Evolutionary conservation across 2,329 filamentous ascomycete species (phyloP).

Genomic region (Exutisphaerella laricina): DNA sequence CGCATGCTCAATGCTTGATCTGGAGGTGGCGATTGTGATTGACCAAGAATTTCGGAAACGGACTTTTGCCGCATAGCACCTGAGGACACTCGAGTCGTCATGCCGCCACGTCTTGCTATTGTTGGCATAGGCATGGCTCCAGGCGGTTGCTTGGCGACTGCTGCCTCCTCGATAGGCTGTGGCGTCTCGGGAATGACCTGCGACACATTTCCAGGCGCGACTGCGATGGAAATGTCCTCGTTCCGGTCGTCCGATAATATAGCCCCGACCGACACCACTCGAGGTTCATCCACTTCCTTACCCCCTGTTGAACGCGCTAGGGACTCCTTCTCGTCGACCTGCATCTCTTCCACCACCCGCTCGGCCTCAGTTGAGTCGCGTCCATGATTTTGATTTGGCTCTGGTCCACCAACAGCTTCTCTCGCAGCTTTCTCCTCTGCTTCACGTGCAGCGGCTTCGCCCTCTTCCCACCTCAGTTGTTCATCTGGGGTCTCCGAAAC

Average conservation of each 20-base stretch:
- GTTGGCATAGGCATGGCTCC: not conserved
- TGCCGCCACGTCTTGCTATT: slow-evolving; percentile 38
- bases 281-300: not conserved
- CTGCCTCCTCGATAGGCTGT: slow-evolving; percentile 10
- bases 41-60: slow-evolving; percentile 65
- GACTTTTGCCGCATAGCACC: slow-evolving; percentile 67
- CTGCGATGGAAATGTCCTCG: slow-evolving; percentile 25
- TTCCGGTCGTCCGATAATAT: slow-evolving; percentile 3
- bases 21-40: slow-evolving; percentile 39
- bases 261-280: slow-evolving; percentile 8
- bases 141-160: slow-evolving; percentile 6
- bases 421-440: slow-evolving; percentile 41
- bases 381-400: slow-evolving; percentile 19
- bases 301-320: not conserved
- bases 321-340: slow-evolving; percentile 6
- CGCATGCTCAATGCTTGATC: slow-evolving; percentile 6
- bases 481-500: slow-evolving; percentile 52
- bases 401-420: slow-evolving; percentile 25
- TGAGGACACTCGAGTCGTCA: slow-evolving; percentile 64
- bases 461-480: slow-evolving; percentile 51
- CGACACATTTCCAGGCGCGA: slow-evolving; percentile 15
- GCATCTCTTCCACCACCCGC: slow-evolving; percentile 21
- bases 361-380: slow-evolving; percentile 24
- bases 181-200: slow-evolving; percentile 22
- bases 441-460: slow-evolving; percentile 31